Evolutionary conservation across 768 basidiomycete genomes (phyloP), one percentile per base, ranked within the genome.

Genomic region (Auricularia heimuer): DNA sequence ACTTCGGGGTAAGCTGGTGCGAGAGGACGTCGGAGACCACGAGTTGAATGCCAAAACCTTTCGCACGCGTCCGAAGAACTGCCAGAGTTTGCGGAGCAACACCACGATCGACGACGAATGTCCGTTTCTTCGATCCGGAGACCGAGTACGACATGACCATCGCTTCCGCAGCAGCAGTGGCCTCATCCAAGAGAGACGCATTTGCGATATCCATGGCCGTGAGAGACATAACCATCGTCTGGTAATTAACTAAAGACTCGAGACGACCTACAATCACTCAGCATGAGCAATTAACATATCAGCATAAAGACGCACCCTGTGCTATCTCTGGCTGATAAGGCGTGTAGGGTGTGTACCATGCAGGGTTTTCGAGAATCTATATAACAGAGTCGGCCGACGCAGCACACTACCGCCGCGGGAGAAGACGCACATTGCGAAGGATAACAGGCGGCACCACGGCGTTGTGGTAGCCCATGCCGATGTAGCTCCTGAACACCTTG

Each of bases 301-400:
- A n/a, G 39, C 12, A 47, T 62, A 42, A 8, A 42, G 24, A 42
- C 77, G 33, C 70, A 90, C 93, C 96, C 85, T 99, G 96, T n/a
- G 96, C 87, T 74, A 98, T 90, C 81, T 99, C 96, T 1, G 96
- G 94, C 71, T 97, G 94, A 76, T 95, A 95, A 1, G 94, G 93
- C 0, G 94, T 95, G 75, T 96, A 95, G 16, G 89, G 92, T 4
- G 95, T 98, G 75, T 98, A 98, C 96, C 96, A 99, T 3, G 90
- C 92, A 34, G 94, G 96, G 72, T 96, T 98, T 76, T 99, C 95
- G 79, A 89, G 86, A 66, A 92, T 79, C 91, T 92, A 58, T 35
- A 61, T 29, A 29, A 61, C 8, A 63, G n/a, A 51, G 21, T 33
- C 12, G 34, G 14, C 37, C 67, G 62, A 62, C 62, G 18, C 63